These are phyloP conservation scores for Neopestalotiopsis rosae DNA, from an alignment of 2,329 filamentous ascomycete species.

Conservation along the genomic window DNA sequence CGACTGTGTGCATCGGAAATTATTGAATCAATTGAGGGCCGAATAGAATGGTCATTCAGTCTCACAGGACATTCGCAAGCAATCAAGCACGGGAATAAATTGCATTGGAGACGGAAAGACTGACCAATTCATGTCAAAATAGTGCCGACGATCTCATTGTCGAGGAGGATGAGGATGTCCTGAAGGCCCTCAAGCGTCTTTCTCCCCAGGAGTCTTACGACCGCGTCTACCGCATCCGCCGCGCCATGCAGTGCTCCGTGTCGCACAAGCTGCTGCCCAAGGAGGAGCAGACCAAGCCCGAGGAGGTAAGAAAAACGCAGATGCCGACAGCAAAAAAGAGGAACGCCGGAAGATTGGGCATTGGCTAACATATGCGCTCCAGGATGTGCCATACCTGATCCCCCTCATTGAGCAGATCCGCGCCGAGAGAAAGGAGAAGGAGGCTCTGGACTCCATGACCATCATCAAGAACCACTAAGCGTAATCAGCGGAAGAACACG, in stretches of 20 bases:
- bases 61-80: slow-evolving; percentile 4
- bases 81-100: neutral
- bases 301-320: slow-evolving; percentile 47
- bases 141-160: slow-evolving; percentile 95
- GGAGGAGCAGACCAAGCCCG: slow-evolving; percentile 63
- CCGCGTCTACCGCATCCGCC: slow-evolving; percentile 94
- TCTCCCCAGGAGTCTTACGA: slow-evolving; percentile 91
- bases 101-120: neutral
- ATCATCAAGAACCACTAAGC: slow-evolving; percentile 34
- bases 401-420: slow-evolving; percentile 58
- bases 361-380: slow-evolving; percentile 7
- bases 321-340: neutral
- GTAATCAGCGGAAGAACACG: neutral
- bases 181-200: slow-evolving; percentile 89
- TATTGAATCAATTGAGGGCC: neutral
- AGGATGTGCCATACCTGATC: slow-evolving; percentile 59
- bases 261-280: slow-evolving; percentile 69
- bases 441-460: slow-evolving; percentile 43
- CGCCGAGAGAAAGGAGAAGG: slow-evolving; percentile 55
- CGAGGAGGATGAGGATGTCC: slow-evolving; percentile 88
- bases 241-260: slow-evolving; percentile 81
- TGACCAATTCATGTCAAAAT: neutral
- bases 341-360: neutral
- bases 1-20: neutral
- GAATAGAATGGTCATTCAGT: neutral